Base-by-base conservation (phyloP, 768 basidiomycete genomes). In the Sporobolomyces phaffii region DNA sequence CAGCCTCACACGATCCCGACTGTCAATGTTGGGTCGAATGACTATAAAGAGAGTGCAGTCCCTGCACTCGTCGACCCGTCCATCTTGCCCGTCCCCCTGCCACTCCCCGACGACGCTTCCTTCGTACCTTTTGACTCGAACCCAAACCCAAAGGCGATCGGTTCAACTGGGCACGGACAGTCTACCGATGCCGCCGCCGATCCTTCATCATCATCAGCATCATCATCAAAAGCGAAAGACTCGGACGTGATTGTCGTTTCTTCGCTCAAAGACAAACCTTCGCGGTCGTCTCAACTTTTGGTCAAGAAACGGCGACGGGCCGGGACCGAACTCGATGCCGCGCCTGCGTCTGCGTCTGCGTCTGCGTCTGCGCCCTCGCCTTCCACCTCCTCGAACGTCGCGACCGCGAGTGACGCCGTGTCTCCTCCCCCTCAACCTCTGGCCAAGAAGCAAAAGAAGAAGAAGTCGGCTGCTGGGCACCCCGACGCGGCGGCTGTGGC, bases 161-260 rank as follows among this genome's bases (percentile, higher is more conserved):
- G 65, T 18, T 29, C 70, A 49, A 10, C 34, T 56, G 31, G 57
- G 38, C 52, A 60, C 62, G 38, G 40, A 28, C 31, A 56, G 24
- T 22, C 24, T 10, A 4, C 34, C 3, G 59, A 28, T 17, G 52
- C 20, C 24, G 52, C 26, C n/a, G n/a, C n/a, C n/a, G n/a, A n/a
- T n/a, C n/a, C n/a, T n/a, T n/a, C n/a, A n/a, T n/a, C n/a, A n/a
- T n/a, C n/a, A n/a, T n/a, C n/a, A 44, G 1, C 17, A 13, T 24
- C 1, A 29, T 18, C 3, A 34, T 28, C 36, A 36, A 26, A 54
- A 38, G 18, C 52, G 15, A 24, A 34, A 45, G 33, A 54, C 13
- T 24, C 29, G 4, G 70, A 71, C 53, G 70, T 71, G 14, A 54
- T 71, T n/a, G 54, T 71, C 62, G 70, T 71, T 6, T 58, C 53